Conservation (phyloP, 345 rosid species). For the Syzygium oleosum region DNA sequence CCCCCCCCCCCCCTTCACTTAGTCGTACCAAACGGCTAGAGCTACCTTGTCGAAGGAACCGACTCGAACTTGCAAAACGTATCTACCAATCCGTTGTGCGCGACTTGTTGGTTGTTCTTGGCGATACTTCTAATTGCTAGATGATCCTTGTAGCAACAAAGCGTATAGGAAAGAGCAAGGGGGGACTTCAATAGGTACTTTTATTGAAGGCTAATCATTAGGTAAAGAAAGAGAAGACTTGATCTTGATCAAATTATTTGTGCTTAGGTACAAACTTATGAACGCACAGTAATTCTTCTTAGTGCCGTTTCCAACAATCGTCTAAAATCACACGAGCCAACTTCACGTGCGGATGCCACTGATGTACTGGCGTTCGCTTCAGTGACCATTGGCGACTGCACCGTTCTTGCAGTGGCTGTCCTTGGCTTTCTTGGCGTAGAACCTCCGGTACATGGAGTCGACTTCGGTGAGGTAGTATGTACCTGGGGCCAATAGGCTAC, state of each 20-base stretch:
- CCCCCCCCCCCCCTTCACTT: neutral
- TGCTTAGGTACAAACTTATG: neutral
- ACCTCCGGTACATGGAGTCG: slow-evolving; percentile 87
- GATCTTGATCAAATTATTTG: neutral
- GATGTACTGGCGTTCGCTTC: neutral
- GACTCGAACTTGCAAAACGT: neutral
- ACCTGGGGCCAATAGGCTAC: slow-evolving; percentile 76
- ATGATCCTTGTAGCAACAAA: neutral
- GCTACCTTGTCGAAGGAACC: neutral
- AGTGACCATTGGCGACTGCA: slow-evolving; percentile 62
- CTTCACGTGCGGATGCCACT: neutral
- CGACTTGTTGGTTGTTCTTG: neutral
- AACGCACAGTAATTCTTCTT: neutral
- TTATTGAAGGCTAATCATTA: neutral
- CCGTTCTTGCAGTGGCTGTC: slow-evolving; percentile 32
- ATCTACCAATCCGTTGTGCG: neutral
- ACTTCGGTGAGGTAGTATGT: slow-evolving; percentile 93
- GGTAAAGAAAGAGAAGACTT: neutral
- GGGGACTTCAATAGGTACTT: neutral
- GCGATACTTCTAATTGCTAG: neutral
- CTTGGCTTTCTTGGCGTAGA: slow-evolving; percentile 58
- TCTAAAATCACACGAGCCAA: neutral
- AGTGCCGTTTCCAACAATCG: neutral
- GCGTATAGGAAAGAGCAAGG: neutral
- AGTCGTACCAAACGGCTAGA: neutral